A percentile compares a stretch with the other conserved stretches of the same genome.
Evolutionary conservation across 805 yeast genomes (phyloP).

Genomic region (Cyberlindnera petersonii): DNA sequence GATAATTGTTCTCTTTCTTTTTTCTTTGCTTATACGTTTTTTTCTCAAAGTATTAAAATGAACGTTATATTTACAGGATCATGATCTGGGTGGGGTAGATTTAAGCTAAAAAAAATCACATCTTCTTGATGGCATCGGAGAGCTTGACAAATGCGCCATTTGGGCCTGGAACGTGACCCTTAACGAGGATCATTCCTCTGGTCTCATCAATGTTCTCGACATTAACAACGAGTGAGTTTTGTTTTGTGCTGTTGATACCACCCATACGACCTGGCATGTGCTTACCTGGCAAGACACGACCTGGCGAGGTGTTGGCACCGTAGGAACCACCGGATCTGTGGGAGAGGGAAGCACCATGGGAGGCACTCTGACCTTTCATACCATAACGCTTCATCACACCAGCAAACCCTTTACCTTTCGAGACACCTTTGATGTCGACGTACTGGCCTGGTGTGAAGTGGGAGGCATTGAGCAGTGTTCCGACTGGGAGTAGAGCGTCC

Average conservation of each 20-base stretch:
- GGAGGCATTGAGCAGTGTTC: conserved; percentile 76
- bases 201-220: conserved; percentile 55
- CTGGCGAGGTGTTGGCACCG: conserved; percentile 94
- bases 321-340: conserved; percentile 97
- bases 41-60: background rate
- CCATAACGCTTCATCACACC: conserved; percentile 98
- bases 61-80: conserved; percentile 12
- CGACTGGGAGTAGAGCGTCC: conserved; percentile 65
- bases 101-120: conserved; percentile 6
- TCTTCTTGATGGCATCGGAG: conserved; percentile 67
- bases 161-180: conserved; percentile 92
- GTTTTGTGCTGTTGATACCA: conserved; percentile 63
- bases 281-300: conserved; percentile 93
- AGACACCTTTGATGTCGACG: conserved; percentile 73
- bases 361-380: conserved; percentile 82
- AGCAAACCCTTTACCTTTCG: conserved; percentile 94
- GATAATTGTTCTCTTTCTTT: background rate
- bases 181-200: conserved; percentile 74
- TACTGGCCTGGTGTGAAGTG: conserved; percentile 79
- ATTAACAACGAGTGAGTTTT: conserved; percentile 71
- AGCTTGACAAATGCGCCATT: conserved; percentile 69
- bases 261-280: conserved; percentile 99
- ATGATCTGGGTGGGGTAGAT: background rate
- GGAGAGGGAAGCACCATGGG: conserved; percentile 92
- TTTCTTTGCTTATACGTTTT: background rate